These are phyloP conservation scores for Fusarium sp. DNA, from an alignment of 2,329 filamentous ascomycete genomes.

Conservation along the genomic window DNA sequence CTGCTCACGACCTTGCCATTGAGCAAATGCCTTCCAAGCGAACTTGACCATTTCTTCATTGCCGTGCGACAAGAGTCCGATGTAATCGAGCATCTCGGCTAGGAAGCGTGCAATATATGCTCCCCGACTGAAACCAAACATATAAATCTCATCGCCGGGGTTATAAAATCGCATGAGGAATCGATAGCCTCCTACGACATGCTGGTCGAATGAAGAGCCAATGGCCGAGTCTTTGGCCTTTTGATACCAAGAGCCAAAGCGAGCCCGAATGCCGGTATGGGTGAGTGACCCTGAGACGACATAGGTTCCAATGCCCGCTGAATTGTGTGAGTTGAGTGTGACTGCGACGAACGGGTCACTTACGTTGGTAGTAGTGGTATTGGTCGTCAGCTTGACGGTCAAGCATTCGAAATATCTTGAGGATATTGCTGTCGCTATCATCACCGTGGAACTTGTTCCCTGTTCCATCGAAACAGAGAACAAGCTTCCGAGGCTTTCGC, in stretches of 20 bases:
- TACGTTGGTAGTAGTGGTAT: slow-evolving; percentile 71
- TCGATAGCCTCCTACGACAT: slow-evolving; percentile 84
- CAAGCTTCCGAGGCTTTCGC: slow-evolving; percentile 55
- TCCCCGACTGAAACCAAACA: slow-evolving; percentile 79
- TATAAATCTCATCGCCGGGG: slow-evolving; percentile 71
- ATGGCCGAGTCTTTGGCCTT: slow-evolving; percentile 83
- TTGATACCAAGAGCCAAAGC: slow-evolving; percentile 71
- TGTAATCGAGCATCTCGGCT: slow-evolving; percentile 85
- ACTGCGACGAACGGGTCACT: slow-evolving; percentile 30
- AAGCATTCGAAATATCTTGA: slow-evolving; percentile 77
- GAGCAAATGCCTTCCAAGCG: slow-evolving; percentile 82
- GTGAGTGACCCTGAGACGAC: slow-evolving; percentile 68
- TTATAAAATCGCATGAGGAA: slow-evolving; percentile 80
- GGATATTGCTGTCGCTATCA: slow-evolving; percentile 70
- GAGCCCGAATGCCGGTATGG: slow-evolving; percentile 64
- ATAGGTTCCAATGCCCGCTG: slow-evolving; percentile 78
- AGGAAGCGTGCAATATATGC: slow-evolving; percentile 79
- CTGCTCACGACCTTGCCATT: slow-evolving; percentile 72
- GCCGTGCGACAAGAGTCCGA: slow-evolving; percentile 80
- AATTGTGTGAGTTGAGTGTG: background rate
- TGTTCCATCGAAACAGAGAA: slow-evolving; percentile 71
- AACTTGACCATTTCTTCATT: slow-evolving; percentile 89
- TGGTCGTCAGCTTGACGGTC: slow-evolving; percentile 71
- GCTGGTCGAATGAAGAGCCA: slow-evolving; percentile 81
- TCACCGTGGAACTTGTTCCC: slow-evolving; percentile 72